phyloP scores from a whole-genome alignment of 2,329 filamentous ascomycete genomes.

The Claviceps fusiformis region DNA sequence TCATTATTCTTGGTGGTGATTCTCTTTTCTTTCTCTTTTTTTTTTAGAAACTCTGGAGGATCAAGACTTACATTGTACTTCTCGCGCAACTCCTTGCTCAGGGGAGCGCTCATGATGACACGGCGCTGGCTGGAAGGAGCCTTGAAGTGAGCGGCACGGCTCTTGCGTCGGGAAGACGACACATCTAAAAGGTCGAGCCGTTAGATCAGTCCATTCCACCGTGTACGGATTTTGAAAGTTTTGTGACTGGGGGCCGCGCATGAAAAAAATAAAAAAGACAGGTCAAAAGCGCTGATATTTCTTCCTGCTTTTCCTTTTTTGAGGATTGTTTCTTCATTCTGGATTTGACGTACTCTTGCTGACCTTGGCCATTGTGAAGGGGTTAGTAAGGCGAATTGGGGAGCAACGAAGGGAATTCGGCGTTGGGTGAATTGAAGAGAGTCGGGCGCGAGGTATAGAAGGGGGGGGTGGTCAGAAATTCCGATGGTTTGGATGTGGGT shows the following conservation, averaged over 20 bases:
- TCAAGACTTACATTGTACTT: slow-evolving; percentile 79
- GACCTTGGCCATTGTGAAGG: slow-evolving; percentile 56
- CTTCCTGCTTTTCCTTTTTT: neutral
- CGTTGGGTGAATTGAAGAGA: slow-evolving; percentile 18
- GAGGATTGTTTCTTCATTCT: neutral
- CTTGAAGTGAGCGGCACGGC: slow-evolving; percentile 95
- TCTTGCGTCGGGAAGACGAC: slow-evolving; percentile 85
- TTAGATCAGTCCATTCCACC: neutral
- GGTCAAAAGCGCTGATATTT: neutral
- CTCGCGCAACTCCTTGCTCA: slow-evolving; percentile 94
- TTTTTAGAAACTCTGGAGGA: slow-evolving; percentile 6
- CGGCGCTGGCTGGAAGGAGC: slow-evolving; percentile 90
- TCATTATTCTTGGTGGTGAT: too few relatives aligned
- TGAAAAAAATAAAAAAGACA: neutral
- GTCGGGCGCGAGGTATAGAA: neutral
- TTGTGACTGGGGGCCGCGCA: too few relatives aligned
- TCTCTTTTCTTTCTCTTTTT: neutral
- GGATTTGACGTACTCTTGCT: slow-evolving; percentile 36
- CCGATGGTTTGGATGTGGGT: slow-evolving; percentile 16
- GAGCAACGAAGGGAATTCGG: slow-evolving; percentile 13
- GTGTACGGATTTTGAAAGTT: neutral
- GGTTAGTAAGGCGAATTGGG: slow-evolving; percentile 11
- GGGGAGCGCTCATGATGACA: slow-evolving; percentile 90
- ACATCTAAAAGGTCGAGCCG: slow-evolving; percentile 32
- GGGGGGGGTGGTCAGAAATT: slow-evolving; percentile 1